Evolutionary conservation across 2,329 filamentous ascomycete species (phyloP).

Genomic region (Aspergillus texensis): DNA sequence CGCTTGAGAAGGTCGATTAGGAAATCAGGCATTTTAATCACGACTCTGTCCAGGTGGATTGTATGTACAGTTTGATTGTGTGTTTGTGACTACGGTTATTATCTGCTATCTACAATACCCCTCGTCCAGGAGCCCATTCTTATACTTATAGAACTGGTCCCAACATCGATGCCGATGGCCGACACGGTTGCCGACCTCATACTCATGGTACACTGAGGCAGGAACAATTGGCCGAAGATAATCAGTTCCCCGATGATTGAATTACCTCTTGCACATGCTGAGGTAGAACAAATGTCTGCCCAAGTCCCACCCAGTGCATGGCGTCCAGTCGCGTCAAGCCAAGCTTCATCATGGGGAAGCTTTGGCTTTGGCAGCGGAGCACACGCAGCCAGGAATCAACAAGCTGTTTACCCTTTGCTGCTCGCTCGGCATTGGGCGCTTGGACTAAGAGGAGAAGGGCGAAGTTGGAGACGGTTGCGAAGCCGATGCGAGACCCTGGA

Average conservation of each 20-base stretch:
- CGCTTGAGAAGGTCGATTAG: conserved; percentile 4
- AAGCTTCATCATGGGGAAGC: conserved; percentile 34
- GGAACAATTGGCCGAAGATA: neutral
- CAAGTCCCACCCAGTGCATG: conserved; percentile 31
- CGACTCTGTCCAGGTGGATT: neutral
- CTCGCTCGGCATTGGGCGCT: conserved; percentile 32
- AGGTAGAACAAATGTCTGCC: conserved; percentile 29
- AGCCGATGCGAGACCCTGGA: conserved; percentile 37
- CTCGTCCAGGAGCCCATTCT: neutral
- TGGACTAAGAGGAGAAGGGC: conserved; percentile 35
- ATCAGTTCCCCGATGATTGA: neutral
- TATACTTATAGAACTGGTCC: neutral
- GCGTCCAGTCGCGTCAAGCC: conserved; percentile 35
- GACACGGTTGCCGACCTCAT: neutral
- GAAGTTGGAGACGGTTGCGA: conserved; percentile 40
- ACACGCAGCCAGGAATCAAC: conserved; percentile 34
- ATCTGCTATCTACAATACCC: conserved; percentile 2
- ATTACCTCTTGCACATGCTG: conserved; percentile 27
- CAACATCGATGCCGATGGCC: neutral
- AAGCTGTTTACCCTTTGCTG: conserved; percentile 28
- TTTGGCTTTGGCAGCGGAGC: conserved; percentile 32
- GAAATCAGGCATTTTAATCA: conserved; percentile 1
- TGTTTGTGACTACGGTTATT: neutral
- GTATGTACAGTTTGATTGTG: neutral
- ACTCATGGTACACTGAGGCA: neutral